Conservation (phyloP, 1,284 basidiomycete genomes). For the Sporisorium iseilematis-ciliati region DNA sequence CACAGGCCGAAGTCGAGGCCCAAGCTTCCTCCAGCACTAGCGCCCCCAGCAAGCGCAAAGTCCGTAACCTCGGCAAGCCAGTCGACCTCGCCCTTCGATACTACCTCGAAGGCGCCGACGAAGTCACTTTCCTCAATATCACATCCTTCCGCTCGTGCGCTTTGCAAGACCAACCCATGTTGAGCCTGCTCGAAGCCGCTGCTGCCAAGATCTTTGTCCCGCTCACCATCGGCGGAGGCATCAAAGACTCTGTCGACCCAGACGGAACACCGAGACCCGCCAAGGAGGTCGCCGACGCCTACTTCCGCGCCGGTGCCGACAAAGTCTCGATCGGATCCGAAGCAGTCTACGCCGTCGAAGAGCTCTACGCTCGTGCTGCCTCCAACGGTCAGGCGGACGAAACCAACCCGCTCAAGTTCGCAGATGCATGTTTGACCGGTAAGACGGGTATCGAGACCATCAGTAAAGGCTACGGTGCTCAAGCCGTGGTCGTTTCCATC, state of each 20-base stretch:
- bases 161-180: slow-evolving; percentile 96
- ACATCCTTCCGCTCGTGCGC: slow-evolving; percentile 98
- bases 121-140: slow-evolving; percentile 97
- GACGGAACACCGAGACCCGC: slow-evolving; percentile 89
- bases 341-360: slow-evolving; percentile 92
- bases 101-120: slow-evolving; percentile 91
- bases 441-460: slow-evolving; percentile 92
- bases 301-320: slow-evolving; percentile 97
- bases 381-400: slow-evolving; percentile 76
- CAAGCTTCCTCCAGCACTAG: slow-evolving; percentile 13
- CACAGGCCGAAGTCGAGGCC: background rate
- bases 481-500: slow-evolving; percentile 97
- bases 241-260: slow-evolving; percentile 94
- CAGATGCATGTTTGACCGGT: slow-evolving; percentile 62
- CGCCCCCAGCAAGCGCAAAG: slow-evolving; percentile 73
- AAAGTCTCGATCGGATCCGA: slow-evolving; percentile 96
- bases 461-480: slow-evolving; percentile 88
- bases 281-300: slow-evolving; percentile 92
- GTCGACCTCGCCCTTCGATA: slow-evolving; percentile 90
- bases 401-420: slow-evolving; percentile 53
- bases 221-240: slow-evolving; percentile 98
- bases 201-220: slow-evolving; percentile 94
- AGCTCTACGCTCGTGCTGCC: slow-evolving; percentile 76
- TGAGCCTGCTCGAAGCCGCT: slow-evolving; percentile 89
- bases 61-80: slow-evolving; percentile 97